phyloP scores from a whole-genome alignment of 176 grass and related monocot species.

The Raddia distichophylla region DNA sequence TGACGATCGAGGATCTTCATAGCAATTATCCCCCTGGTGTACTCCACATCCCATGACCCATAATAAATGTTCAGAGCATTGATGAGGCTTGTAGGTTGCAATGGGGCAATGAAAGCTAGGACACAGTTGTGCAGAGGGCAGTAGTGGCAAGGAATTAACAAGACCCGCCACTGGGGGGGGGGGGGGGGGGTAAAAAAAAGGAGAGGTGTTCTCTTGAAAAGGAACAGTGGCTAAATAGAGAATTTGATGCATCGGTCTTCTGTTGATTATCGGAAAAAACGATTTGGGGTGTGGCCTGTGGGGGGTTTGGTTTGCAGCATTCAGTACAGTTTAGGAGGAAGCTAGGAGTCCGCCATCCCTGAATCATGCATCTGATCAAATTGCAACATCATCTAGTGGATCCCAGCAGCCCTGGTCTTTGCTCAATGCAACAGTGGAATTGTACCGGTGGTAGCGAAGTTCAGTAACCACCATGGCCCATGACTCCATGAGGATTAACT shows the following conservation, averaged over 20 bases:
- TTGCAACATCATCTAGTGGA: neutral
- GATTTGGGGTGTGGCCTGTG: neutral
- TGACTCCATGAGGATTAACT: neutral
- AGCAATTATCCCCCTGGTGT: slow-evolving; percentile 6
- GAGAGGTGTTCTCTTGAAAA: too few species aligned
- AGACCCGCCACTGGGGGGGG: too few species aligned
- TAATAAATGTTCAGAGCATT: slow-evolving; percentile 10
- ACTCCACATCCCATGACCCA: slow-evolving; percentile 11
- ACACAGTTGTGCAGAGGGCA: slow-evolving; percentile 7
- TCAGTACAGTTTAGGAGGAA: neutral
- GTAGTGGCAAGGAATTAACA: neutral
- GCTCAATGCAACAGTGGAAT: slow-evolving; percentile 29
- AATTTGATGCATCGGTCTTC: neutral
- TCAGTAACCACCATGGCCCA: slow-evolving; percentile 7
- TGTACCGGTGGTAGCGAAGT: slow-evolving; percentile 18
- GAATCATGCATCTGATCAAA: slow-evolving; percentile 9
- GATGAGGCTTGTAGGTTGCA: slow-evolving; percentile 9
- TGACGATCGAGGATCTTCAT: slow-evolving; percentile 26
- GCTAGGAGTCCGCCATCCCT: neutral
- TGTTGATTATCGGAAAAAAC: neutral
- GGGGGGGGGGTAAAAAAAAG: neutral
- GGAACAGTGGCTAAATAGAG: neutral
- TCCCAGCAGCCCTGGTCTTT: slow-evolving; percentile 15
- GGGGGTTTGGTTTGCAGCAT: neutral
- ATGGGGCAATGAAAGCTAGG: slow-evolving; percentile 16